These are phyloP conservation scores for Chenopodium quinoa DNA, from an alignment of 148 eudicot species.

Conservation along the genomic window DNA sequence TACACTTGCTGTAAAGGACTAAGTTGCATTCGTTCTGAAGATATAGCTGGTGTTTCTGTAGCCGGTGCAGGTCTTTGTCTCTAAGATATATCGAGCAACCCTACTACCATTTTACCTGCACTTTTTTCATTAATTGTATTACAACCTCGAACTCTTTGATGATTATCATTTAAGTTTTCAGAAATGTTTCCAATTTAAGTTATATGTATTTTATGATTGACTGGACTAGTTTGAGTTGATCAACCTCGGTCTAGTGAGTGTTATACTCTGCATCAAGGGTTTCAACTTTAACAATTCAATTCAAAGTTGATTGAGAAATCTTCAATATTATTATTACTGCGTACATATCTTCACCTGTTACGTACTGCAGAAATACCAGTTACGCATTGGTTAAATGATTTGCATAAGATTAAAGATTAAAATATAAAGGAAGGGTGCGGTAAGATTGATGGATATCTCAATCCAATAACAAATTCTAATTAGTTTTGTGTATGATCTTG, in stretches of 20 bases:
- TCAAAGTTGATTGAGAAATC: not conserved
- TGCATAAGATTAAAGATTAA: no score
- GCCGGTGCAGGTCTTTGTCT: not conserved
- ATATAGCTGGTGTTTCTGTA: no score
- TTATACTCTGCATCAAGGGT: no score
- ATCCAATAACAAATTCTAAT: no score
- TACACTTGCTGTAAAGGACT: constrained; percentile 10
- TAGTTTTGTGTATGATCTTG: no score
- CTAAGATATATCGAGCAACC: not conserved
- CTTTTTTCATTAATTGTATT: not conserved
- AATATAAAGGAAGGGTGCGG: no score
- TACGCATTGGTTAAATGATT: no score
- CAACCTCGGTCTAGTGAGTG: not conserved
- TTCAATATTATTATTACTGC: not conserved
- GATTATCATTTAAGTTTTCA: not conserved
- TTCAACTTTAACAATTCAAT: not conserved
- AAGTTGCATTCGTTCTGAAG: not conserved
- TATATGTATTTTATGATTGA: not conserved
- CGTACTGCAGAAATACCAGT: no score
- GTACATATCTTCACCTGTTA: no score
- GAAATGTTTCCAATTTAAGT: not conserved
- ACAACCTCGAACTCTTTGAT: not conserved
- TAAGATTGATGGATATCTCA: no score
- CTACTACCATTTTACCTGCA: not conserved
- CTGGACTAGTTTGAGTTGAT: not conserved